These are phyloP conservation scores for Dendrobium officinale DNA, from an alignment of 106 monocot species.

Conservation along the genomic window DNA sequence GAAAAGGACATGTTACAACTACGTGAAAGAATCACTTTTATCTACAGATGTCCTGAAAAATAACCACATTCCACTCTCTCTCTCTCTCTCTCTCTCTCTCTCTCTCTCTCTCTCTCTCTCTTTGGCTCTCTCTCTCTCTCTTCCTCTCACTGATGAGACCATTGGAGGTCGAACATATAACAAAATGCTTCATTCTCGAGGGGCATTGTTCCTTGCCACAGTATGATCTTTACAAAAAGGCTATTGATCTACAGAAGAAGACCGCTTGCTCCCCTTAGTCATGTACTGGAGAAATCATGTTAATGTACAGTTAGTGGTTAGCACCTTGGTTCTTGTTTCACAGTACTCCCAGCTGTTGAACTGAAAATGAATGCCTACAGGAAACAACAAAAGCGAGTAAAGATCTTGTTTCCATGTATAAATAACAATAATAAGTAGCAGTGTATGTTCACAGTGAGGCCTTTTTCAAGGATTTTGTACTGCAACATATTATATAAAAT, in stretches of 20 bases:
- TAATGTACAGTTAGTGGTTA: not conserved
- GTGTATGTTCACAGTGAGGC: not conserved
- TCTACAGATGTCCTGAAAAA: not conserved
- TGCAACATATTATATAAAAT: too few species aligned
- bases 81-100: not conserved
- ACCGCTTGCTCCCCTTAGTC: not conserved
- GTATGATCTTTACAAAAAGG: too few species aligned
- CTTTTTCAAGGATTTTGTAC: too few species aligned
- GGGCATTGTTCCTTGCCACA: not conserved
- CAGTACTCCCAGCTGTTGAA: not conserved
- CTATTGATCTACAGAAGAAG: not conserved
- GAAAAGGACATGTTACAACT: not conserved
- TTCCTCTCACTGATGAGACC: too few species aligned
- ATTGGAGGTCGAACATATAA: not conserved
- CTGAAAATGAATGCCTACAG: conserved; percentile 10
- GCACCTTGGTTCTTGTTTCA: conserved; percentile 5
- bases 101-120: not conserved
- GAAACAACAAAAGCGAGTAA: not conserved
- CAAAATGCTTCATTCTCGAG: not conserved
- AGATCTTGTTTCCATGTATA: not conserved
- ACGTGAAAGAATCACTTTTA: conserved; percentile 2
- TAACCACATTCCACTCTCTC: not conserved
- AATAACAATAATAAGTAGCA: too few species aligned
- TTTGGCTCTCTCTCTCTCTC: too few species aligned
- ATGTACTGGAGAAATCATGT: not conserved